These are phyloP conservation scores for Fistulinella prunicolor DNA, from an alignment of 768 basidiomycete species.

Conservation along the genomic window DNA sequence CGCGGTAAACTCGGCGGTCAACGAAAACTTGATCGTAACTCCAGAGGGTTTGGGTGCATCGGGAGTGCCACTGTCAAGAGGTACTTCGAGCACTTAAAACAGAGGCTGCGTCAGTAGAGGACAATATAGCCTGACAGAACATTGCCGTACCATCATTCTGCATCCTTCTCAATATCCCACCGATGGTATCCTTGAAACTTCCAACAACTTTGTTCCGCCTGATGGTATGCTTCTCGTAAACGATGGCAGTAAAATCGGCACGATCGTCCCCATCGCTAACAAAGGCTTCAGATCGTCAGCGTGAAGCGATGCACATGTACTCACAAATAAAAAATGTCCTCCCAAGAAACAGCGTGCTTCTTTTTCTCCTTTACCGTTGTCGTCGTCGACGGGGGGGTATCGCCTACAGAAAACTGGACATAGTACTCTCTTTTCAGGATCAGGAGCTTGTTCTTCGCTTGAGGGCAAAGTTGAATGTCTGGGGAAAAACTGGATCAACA, in stretches of 20 bases:
- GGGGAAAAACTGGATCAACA: neutral
- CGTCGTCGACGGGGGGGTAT: neutral
- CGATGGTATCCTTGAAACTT: neutral
- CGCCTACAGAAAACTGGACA: neutral
- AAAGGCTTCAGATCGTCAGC: neutral
- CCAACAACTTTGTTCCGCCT: neutral
- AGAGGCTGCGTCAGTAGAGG: too few species aligned
- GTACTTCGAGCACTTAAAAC: neutral
- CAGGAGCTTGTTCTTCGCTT: too few species aligned
- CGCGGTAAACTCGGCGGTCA: too few species aligned
- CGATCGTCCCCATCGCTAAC: neutral
- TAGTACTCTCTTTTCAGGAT: too few species aligned
- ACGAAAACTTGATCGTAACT: neutral
- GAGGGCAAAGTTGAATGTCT: slow-evolving; percentile 8
- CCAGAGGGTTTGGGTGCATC: neutral
- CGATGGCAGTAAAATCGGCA: neutral
- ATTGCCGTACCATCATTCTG: too few species aligned
- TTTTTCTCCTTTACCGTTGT: neutral
- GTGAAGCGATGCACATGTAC: neutral
- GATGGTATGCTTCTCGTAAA: neutral
- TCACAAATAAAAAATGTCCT: neutral
- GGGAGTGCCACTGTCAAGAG: neutral
- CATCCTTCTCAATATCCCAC: too few species aligned
- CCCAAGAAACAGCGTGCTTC: neutral
- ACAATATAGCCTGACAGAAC: too few species aligned